Base-by-base conservation (phyloP, 768 basidiomycete genomes). In the Phylloporus scabripes region DNA sequence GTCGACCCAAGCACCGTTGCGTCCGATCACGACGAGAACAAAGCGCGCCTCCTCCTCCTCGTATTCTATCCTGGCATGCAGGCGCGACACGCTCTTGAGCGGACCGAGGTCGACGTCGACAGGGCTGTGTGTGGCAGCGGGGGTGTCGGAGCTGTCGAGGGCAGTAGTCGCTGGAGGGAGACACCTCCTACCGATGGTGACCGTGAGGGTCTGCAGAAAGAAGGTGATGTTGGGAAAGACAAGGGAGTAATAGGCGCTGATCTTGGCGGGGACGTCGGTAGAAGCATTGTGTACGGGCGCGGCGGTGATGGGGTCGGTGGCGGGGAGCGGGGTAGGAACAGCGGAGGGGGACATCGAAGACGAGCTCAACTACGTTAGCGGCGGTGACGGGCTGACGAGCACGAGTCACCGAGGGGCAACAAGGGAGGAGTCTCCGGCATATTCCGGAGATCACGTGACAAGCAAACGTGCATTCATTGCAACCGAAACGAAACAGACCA, bases 1-100 rank as follows among this genome's bases (percentile, higher is more conserved):
- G 56, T 98, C 93, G 5, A 99, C 92, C 87, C 94, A 97, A 15
- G 93, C 93, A 11, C 96, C 96, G 60, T 99, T 98, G 50, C 96
- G 76, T n/a, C 96, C 96, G 32, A 91, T 78, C 32, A 99, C 94
- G 51, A 83, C 82, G 31, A 99, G 79, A 14, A 90, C 83, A 64
- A 94, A 96, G 45, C 86, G 82, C 53, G 89, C 88, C 53, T 86
- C 84, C 7, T 90, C 86, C 64, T 88, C 85, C 73, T 94, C 91
- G 62, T 90, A 96, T 66, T 90, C 91, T 59, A 98, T 93, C 74
- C 83, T 85, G 29, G 96, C 96, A 64, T 99, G 96, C 15, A 96
- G 76, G 20, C 96, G 81, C n/a, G 94, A 97, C 46, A 99, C 93
- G 54, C 91, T 94, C 80, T 97, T 97, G 42, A 97, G 79, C 4